A percentile compares a stretch with the other conserved stretches of the same genome.
phyloP scores from a whole-genome alignment of 805 yeast species.

The Nakazawaea pomicola region DNA sequence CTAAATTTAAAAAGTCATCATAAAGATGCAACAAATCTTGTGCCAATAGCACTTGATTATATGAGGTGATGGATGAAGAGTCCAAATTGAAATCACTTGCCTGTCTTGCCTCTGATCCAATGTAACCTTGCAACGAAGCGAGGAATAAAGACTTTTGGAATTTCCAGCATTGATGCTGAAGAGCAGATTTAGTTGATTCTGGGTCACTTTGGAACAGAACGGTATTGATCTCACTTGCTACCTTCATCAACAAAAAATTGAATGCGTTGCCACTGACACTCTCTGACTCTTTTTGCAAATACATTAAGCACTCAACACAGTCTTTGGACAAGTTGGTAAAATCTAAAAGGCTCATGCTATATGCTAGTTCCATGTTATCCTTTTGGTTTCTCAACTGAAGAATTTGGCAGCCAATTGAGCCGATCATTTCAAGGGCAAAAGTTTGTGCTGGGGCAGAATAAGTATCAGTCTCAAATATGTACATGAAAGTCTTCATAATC shows the following conservation, averaged over 20 bases:
- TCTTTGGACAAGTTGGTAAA: conserved; percentile 11
- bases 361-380: conserved; percentile 7
- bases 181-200: neutral
- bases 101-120: neutral
- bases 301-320: conserved; percentile 13
- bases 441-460: conserved; percentile 40
- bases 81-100: conserved; percentile 6
- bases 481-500: conserved; percentile 38
- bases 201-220: conserved; percentile 6
- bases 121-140: neutral
- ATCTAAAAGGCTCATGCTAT: conserved; percentile 7
- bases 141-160: neutral
- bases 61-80: conserved; percentile 10
- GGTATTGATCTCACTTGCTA: neutral
- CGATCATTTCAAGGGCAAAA: conserved; percentile 54
- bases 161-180: neutral
- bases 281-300: conserved; percentile 10
- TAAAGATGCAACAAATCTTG: conserved; percentile 35
- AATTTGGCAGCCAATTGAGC: conserved; percentile 51
- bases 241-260: conserved; percentile 12
- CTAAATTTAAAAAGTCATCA: conserved; percentile 46
- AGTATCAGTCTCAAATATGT: conserved; percentile 32
- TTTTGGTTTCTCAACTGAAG: conserved; percentile 27
- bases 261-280: neutral
- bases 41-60: conserved; percentile 23